A percentile compares a stretch with the other conserved stretches of the same genome.
These are phyloP conservation scores for Myriosclerotinia curreyana DNA, from an alignment of 2,329 filamentous ascomycete species.

Conservation along the genomic window DNA sequence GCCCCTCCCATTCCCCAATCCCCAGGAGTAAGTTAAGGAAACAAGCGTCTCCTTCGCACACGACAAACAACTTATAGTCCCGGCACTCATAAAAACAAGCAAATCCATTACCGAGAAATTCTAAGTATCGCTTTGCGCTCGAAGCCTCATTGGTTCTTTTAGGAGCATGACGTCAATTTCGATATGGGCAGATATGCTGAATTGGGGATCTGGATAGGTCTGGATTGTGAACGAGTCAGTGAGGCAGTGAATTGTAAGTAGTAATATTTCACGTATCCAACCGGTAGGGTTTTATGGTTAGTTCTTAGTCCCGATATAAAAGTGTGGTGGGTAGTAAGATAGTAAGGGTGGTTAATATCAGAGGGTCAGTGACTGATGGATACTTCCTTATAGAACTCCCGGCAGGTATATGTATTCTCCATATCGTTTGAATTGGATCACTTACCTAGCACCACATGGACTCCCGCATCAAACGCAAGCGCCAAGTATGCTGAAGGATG, in stretches of 20 bases:
- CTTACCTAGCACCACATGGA: not conserved
- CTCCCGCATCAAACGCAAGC: not conserved
- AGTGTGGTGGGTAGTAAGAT: not conserved
- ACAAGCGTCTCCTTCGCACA: not conserved
- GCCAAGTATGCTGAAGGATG: not conserved
- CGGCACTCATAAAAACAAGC: not conserved
- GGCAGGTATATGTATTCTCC: not conserved
- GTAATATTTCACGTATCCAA: no score
- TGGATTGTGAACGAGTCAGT: not conserved
- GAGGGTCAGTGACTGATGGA: no score
- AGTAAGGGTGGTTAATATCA: not conserved
- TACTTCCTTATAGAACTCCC: not conserved
- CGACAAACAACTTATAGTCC: not conserved
- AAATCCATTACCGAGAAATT: not conserved
- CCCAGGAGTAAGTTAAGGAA: no score
- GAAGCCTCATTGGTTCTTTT: not conserved
- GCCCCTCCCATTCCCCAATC: no score
- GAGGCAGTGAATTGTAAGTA: not conserved
- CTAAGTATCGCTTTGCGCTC: not conserved
- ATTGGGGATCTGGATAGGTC: not conserved
- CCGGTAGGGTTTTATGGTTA: no score
- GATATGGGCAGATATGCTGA: not conserved
- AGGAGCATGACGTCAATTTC: not conserved
- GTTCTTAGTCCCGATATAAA: no score
- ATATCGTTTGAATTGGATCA: not conserved